Evolutionary conservation across 2,329 filamentous ascomycete genomes (phyloP), one percentile per base, ranked within the genome.

Genomic region (Elsinoe perseae): DNA sequence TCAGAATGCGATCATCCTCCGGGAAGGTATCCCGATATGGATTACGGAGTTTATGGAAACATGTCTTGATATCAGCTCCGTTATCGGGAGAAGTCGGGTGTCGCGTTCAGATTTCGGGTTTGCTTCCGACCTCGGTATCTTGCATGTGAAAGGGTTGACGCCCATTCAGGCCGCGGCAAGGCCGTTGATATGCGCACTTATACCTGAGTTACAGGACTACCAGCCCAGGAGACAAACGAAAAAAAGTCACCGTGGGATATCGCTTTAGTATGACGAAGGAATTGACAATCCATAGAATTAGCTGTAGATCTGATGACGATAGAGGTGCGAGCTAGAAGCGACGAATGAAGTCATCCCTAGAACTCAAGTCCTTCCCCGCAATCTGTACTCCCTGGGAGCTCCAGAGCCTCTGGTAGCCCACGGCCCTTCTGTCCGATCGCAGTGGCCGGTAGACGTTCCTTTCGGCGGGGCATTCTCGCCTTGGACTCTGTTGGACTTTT

Each of bases 231-330:
- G 27, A 50, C 23, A 50, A 4, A 30, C 16, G n/a, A 20, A 34
- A 23, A 2, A 52, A 9, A 16, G n/a, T 20, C 23, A 25, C 10
- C 34, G 34, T n/a, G 40, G n/a, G 16, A 27, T 23, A n/a, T 12
- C 20, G 14, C 9, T 18, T 9, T 5, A 12, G 20, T 27, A 44
- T 44, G 40, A 44, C 40, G 40, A 27, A 14, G 20, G 25, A 44
- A 25, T 25, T 3, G 40, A 25, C 40, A 44, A 23, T 44, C 9
- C 12, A 25, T 23, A 25, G 20, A 44, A 44, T 25, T 44, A 52
- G 30, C 18, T 21, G 48, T 34, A 52, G 48, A 52, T 52, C 48
- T 52, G 48, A 52, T 52, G 48, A 52, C 48, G 48, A 52, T 36
- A 32, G 48, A 32, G 28, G 10, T 25, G 32, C 16, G 30, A 25